Percentiles rank a stretch among this genome's conserved stretches.
Conservation (phyloP, 139 green algal species). For the Coelastrella sp. region DNA sequence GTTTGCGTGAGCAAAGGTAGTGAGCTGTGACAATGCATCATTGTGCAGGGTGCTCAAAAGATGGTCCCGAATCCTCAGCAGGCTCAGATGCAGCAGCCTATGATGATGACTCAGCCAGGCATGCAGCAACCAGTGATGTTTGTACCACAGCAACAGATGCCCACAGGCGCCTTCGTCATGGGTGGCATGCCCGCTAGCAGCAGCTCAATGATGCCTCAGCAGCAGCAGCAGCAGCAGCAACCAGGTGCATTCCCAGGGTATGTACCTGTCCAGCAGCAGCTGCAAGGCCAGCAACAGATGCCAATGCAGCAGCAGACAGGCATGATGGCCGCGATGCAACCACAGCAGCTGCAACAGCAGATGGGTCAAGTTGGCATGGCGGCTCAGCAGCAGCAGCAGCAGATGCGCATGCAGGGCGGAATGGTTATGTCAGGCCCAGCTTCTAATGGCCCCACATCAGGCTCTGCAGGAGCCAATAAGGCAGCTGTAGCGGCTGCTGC, state of each 20-base stretch:
- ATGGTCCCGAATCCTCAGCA: not conserved
- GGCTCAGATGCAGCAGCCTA: conserved; percentile 2
- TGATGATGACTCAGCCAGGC: conserved; percentile 6
- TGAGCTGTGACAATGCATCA: not conserved
- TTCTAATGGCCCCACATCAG: not conserved
- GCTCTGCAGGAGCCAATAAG: conserved; percentile 20
- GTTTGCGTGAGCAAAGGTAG: too few species aligned
- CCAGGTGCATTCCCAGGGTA: not conserved
- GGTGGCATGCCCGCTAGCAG: not conserved
- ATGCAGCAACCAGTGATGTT: conserved; percentile 4
- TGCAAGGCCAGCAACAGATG: not conserved
- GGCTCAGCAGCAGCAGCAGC: conserved; percentile 8
- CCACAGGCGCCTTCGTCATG: not conserved
- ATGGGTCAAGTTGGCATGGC: not conserved
- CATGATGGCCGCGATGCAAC: not conserved
- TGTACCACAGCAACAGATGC: conserved; percentile 12
- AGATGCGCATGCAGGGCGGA: not conserved
- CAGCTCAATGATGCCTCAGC: not conserved
- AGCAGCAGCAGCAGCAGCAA: conserved; percentile 23
- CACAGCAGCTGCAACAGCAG: not conserved
- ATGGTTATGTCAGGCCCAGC: not conserved
- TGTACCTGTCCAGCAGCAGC: not conserved
- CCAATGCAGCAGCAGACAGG: conserved; percentile 28
- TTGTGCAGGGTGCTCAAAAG: not conserved
- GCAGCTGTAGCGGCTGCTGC: conserved; percentile 20